Conservation (phyloP, 2,329 filamentous ascomycete species). For the Fonsecaea monophora region DNA sequence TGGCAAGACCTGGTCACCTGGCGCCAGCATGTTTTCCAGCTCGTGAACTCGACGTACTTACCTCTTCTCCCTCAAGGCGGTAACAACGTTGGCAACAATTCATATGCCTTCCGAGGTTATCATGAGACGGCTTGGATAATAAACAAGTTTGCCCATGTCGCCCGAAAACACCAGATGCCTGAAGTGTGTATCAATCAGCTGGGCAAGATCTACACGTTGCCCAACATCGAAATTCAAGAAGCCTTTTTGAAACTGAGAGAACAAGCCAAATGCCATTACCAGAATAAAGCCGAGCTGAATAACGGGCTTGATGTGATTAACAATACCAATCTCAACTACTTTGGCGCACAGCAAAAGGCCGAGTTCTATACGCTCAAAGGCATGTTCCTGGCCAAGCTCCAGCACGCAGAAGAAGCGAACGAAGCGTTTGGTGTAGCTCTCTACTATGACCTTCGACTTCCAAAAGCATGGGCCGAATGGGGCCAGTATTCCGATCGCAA, state of each 20-base stretch:
- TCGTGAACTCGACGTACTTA: conserved; percentile 95
- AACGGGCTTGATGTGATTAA: conserved; percentile 98
- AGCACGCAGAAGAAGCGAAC: conserved; percentile 88
- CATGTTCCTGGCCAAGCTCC: conserved; percentile 96
- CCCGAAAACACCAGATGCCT: conserved; percentile 92
- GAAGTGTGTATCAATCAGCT: conserved; percentile 98
- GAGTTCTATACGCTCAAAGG: conserved; percentile 99
- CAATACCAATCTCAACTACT: conserved; percentile 99
- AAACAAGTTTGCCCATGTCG: conserved; percentile 97
- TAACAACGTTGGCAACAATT: conserved; percentile 84
- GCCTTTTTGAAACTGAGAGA: conserved; percentile 98
- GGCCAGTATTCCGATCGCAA: conserved; percentile 96
- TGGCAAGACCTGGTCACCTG: conserved; percentile 99
- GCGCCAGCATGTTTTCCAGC: conserved; percentile 97
- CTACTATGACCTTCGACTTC: conserved; percentile 92
- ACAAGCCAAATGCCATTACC: conserved; percentile 98
- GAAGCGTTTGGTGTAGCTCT: conserved; percentile 92
- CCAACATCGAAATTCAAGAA: conserved; percentile 99
- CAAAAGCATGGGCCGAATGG: conserved; percentile 99
- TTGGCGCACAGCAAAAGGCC: conserved; percentile 92
- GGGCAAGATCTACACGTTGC: conserved; percentile 95
- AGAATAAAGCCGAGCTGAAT: conserved; percentile 89
- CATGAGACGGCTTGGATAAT: conserved; percentile 99
- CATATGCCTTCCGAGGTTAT: conserved; percentile 94
- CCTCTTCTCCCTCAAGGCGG: conserved; percentile 75